Evolutionary conservation across 306 rosid species (phyloP).

Genomic region (Fragaria nilgerrensis): DNA sequence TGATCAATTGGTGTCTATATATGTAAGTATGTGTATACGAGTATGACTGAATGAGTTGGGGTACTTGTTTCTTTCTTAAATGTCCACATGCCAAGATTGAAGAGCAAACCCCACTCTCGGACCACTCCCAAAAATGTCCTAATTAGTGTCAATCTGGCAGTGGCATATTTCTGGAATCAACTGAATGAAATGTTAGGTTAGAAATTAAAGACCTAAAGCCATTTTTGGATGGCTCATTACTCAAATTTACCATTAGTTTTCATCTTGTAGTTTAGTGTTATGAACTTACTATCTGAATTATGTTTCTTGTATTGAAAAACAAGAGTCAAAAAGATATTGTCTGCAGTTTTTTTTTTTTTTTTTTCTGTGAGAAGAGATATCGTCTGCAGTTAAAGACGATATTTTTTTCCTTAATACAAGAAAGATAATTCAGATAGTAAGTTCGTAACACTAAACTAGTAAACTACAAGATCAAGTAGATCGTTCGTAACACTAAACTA

Average conservation of each 20-base stretch:
- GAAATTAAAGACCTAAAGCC: neutral
- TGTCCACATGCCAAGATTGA: neutral
- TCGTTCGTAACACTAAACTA: no score
- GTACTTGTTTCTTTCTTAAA: constrained; percentile 1
- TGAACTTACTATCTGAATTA: neutral
- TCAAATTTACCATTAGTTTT: neutral
- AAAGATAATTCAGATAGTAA: no score
- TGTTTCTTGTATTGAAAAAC: no score
- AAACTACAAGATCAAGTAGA: no score
- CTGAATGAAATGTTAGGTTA: neutral
- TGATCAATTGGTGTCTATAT: neutral
- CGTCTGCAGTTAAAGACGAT: no score
- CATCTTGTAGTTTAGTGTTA: neutral
- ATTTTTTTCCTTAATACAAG: no score
- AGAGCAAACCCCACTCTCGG: neutral
- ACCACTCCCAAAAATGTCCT: constrained; percentile 7
- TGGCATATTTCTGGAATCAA: neutral
- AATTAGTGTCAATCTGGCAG: neutral
- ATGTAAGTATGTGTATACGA: neutral
- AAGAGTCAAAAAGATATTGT: no score
- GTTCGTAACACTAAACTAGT: no score
- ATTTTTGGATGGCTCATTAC: neutral
- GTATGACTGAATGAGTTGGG: neutral
- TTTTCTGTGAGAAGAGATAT: no score
- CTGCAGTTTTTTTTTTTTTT: no score